Evolutionary conservation across 2,329 filamentous ascomycete genomes (phyloP), one percentile per base, ranked within the genome.

Genomic region (Daldinia eschscholtzii): DNA sequence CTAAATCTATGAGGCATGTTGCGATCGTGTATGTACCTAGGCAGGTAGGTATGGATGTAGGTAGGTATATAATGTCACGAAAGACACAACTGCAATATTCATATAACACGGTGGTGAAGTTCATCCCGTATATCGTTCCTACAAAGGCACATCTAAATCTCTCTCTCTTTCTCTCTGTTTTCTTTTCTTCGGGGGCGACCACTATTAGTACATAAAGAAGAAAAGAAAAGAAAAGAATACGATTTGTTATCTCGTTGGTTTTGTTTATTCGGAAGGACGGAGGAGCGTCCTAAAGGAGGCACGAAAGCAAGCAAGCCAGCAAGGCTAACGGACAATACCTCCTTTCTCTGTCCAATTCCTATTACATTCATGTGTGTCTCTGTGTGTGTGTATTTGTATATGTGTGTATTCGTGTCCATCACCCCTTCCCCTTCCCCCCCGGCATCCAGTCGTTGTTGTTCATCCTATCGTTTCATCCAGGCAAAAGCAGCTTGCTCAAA

Each of bases 121-220:
- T 57, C 35, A 44, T 60, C 23, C 63, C 57, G 64, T 70, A 64
- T 67, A 70, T 58, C 57, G 20, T 64, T 46, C 64, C 50, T 55
- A 41, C 18, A 6, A 64, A 58, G 33, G 35, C 60, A 48, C 39
- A 26, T 4, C 39, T 44, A 50, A n/a, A 55, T 55, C 7, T 52
- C 26, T 33, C 15, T 55, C 26, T 52, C 18, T 23, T 46, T 52
- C 26, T 33, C 28, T 55, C 46, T 57, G 15, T 46, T 57, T 66
- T 50, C 37, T 33, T 59, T 28, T 7, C n/a, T 26, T 41, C 18
- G 7, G 15, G 33, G 33, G 33, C 7, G 33, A 35, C 12, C 23
- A 58, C 48, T 63, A 70, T 62, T 65, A 70, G 55, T 70, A 71
- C 70, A 71, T 10, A 35, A 35, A 10, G 33, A 35, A 35, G 33